A percentile compares a stretch with the other conserved stretches of the same genome.
These are phyloP conservation scores for Lodderomyces pseudojiufengensis DNA, from an alignment of 1,139 yeast genomes.

Conservation along the genomic window DNA sequence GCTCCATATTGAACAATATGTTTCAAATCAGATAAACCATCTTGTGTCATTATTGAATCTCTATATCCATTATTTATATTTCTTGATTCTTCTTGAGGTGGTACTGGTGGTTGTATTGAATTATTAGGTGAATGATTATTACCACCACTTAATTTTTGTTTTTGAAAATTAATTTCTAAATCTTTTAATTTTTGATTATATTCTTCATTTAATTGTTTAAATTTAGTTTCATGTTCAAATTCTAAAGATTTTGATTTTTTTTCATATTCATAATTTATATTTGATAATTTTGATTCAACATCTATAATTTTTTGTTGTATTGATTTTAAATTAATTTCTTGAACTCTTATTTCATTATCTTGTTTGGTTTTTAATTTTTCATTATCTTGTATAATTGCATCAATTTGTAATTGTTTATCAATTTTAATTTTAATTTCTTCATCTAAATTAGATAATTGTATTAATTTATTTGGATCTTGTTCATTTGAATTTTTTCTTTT, in stretches of 20 bases:
- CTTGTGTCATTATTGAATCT: constrained; percentile 17
- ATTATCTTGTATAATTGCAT: constrained; percentile 21
- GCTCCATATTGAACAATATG: constrained; percentile 45
- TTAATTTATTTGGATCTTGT: constrained; percentile 1
- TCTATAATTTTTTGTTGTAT: constrained; percentile 11
- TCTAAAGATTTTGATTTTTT: constrained; percentile 9
- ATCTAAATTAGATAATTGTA: constrained; percentile 9
- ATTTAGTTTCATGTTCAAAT: constrained; percentile 12
- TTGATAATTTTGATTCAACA: constrained; percentile 9
- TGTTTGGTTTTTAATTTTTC: constrained; percentile 20
- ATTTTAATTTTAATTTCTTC: constrained; percentile 21
- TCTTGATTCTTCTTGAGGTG: constrained; percentile 1
- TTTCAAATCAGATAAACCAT: constrained; percentile 41
- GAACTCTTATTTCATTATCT: constrained; percentile 17
- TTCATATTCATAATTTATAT: constrained; percentile 11
- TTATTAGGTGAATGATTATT: constrained; percentile 12
- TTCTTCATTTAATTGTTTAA: constrained; percentile 10
- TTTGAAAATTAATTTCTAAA: constrained; percentile 8
- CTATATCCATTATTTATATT: constrained; percentile 8
- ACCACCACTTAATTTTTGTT: constrained; percentile 6
- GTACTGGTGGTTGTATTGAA: constrained; percentile 13
- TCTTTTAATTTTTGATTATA: constrained; percentile 10
- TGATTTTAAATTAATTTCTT: constrained; percentile 8
- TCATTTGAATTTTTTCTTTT: constrained; percentile 18
- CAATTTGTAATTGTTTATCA: constrained; percentile 19